Evolutionary conservation across 75 land plant species (phyloP).

Genomic region (Pinus taeda): DNA sequence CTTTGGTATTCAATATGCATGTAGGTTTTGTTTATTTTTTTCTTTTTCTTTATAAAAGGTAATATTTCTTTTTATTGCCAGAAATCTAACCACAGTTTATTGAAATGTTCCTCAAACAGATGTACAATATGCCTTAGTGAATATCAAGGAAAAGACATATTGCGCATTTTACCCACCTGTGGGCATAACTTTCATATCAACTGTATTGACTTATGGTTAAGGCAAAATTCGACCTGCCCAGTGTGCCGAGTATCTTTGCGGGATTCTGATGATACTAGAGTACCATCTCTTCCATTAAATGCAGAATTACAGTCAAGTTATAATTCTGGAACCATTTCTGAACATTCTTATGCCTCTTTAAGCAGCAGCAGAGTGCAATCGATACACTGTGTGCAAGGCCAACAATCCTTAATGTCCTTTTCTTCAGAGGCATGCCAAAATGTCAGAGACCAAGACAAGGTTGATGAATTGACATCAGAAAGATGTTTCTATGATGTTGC

Average conservation of each 20-base stretch:
- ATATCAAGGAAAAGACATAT: slow-evolving; percentile 52
- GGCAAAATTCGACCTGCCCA: slow-evolving; percentile 78
- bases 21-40: too few species aligned
- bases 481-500: background rate
- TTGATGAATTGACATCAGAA: background rate
- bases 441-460: background rate
- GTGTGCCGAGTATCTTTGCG: slow-evolving; percentile 72
- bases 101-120: slow-evolving; percentile 11
- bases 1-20: too few species aligned
- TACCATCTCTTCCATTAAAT: background rate
- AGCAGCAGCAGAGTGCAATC: background rate
- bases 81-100: background rate
- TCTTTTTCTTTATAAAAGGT: too few species aligned
- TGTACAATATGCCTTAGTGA: slow-evolving; percentile 82
- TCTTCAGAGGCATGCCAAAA: background rate
- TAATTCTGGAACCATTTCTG: background rate
- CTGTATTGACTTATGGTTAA: slow-evolving; percentile 78
- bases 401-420: background rate
- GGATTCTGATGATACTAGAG: slow-evolving; percentile 22
- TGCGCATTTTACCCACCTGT: slow-evolving; percentile 75
- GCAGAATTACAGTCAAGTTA: slow-evolving; percentile 2
- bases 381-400: background rate
- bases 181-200: slow-evolving; percentile 65
- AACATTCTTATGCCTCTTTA: background rate
- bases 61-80: background rate